phyloP scores from a whole-genome alignment of 352 stramenopile species.

The Blastocystis sp. region DNA sequence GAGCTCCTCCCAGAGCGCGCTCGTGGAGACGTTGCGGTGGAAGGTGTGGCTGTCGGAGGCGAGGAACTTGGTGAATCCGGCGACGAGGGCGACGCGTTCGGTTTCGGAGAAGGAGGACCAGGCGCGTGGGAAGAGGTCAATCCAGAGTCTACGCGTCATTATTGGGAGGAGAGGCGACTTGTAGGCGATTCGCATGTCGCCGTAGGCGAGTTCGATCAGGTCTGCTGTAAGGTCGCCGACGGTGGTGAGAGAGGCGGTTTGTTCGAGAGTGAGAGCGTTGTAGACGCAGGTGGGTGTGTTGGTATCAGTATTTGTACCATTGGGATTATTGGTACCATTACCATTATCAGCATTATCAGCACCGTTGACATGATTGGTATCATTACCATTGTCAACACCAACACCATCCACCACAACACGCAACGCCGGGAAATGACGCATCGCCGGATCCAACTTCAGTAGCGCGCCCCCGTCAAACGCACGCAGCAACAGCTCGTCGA shows the following conservation, averaged over 20 bases:
- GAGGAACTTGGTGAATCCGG: background rate
- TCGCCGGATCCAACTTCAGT: background rate
- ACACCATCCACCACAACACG: background rate
- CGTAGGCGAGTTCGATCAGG: constrained; percentile 22
- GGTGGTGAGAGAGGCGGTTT: background rate
- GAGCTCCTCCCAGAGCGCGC: constrained; percentile 3
- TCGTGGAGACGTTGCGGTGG: background rate
- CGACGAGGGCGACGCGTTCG: background rate
- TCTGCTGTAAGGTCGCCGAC: background rate
- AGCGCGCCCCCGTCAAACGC: background rate
- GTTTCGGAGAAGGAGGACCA: background rate
- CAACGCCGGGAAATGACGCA: background rate
- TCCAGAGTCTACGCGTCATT: background rate
- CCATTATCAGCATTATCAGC: too few species aligned
- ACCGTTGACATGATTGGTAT: too few species aligned
- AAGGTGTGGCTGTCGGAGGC: background rate
- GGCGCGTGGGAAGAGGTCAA: background rate
- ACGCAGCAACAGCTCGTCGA: background rate
- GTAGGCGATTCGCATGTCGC: constrained; percentile 11
- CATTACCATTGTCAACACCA: background rate
- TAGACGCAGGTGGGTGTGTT: background rate
- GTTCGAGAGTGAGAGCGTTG: background rate
- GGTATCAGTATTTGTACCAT: too few species aligned
- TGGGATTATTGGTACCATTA: too few species aligned
- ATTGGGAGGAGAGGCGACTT: background rate